These are phyloP conservation scores for Forsythia viridissima DNA, from an alignment of 257 asterid genomes.

Conservation along the genomic window DNA sequence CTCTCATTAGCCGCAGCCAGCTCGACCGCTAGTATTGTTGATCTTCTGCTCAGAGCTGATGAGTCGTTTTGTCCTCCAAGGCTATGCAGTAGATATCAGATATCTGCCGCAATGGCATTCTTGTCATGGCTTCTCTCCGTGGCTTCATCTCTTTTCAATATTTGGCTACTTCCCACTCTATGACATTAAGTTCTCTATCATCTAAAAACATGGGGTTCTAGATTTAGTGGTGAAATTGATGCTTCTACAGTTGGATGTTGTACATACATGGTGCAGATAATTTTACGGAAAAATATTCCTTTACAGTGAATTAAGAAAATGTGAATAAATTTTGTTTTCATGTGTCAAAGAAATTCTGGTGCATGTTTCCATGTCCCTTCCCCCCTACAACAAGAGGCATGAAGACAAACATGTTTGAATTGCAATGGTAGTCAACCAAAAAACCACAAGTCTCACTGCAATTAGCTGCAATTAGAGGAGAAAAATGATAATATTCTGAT, in stretches of 20 bases:
- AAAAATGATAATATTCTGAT: neutral
- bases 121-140: slow-evolving; percentile 58
- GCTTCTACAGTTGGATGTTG: neutral
- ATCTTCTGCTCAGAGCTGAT: slow-evolving; percentile 58
- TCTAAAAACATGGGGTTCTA: slow-evolving; percentile 7
- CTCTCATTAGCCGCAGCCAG: slow-evolving; percentile 73
- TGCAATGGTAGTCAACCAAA: neutral
- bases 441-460: neutral
- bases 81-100: slow-evolving; percentile 53
- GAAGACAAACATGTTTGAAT: neutral
- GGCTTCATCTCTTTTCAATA: slow-evolving; percentile 61
- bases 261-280: neutral
- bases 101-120: slow-evolving; percentile 64
- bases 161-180: slow-evolving; percentile 63
- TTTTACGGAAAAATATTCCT: neutral
- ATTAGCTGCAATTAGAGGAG: neutral
- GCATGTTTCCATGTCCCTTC: neutral
- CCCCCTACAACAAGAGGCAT: neutral
- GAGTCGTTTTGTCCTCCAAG: slow-evolving; percentile 56
- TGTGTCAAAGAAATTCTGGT: neutral
- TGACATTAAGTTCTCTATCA: slow-evolving; percentile 24
- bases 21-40: slow-evolving; percentile 62
- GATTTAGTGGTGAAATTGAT: neutral
- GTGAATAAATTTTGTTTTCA: neutral
- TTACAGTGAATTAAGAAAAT: neutral